Base-by-base conservation (phyloP, 1,139 yeast genomes). In the Protomyces lactucae-debilis region DNA sequence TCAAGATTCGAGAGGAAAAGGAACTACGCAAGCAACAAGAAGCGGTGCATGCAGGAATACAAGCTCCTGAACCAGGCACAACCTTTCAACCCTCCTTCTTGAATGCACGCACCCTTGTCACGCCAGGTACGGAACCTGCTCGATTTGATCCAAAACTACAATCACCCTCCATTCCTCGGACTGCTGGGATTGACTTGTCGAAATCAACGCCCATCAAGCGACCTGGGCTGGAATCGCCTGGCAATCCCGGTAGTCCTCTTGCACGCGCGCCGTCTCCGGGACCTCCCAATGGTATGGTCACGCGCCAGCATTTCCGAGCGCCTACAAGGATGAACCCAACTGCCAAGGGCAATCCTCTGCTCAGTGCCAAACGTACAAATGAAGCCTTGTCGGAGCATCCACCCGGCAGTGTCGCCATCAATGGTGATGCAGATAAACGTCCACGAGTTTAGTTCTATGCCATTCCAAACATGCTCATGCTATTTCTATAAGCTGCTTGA, bases 401-500 rank as follows among this genome's bases (percentile, higher is more conserved):
- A 8, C n/a, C n/a, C 10, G 63, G 63, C 10, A 28, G 48, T 25
- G 45, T 40, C 57, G 40, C 48, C 36, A 16, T 59, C 52, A 59
- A 59, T 21, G 63, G 53, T 18, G 43, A n/a, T 10, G 46, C 36
- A 4, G 48, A 43, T 10, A 43, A 43, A 21, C 48, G 48, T 18
- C 48, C 48, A 18, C 21, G 48, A n/a, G 48, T 43, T 3, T 43
- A 43, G 25, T 43, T 43, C 18, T 43, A 43, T 10, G 23, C 21
- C 23, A 4, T 28, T 4, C 57, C 57, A 70, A 88, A 91, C 60
- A 92, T 73, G 40, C 75, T 73, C 69, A 84, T 78, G 4, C 90
- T 80, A 71, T 87, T 92, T 23, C 78, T 71, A 80, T 86, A 92
- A 23, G 89, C 86, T 6, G 76, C 73, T 52, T 85, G 85, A 21